Conservation (phyloP, 2,329 filamentous ascomycete species). For the Fusarium subtropicale region DNA sequence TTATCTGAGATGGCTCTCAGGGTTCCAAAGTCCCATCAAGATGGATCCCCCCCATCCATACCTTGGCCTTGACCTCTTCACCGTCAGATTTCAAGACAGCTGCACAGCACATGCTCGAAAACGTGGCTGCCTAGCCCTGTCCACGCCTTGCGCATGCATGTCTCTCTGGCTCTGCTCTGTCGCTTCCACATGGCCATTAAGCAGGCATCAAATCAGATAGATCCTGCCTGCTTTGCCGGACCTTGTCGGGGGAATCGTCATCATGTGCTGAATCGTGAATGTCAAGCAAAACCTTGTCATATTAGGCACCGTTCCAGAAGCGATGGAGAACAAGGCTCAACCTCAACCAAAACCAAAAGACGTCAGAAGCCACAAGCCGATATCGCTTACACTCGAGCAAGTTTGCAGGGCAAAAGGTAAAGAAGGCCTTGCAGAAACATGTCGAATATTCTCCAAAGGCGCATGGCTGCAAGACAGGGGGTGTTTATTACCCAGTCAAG, state of each 20-base stretch:
- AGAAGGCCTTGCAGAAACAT: not conserved
- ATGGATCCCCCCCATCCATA: slow-evolving; percentile 3
- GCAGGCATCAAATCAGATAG: slow-evolving; percentile 7
- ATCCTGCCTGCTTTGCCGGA: not conserved
- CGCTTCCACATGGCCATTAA: slow-evolving; percentile 1
- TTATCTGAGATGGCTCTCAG: slow-evolving; percentile 6
- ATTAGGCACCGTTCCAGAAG: slow-evolving; percentile 35
- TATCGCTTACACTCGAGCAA: not conserved
- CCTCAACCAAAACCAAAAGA: not conserved
- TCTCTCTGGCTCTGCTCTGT: slow-evolving; percentile 2
- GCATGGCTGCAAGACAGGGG: not conserved
- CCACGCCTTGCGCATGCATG: slow-evolving; percentile 16
- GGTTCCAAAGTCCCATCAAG: slow-evolving; percentile 17
- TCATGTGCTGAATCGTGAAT: slow-evolving; percentile 11
- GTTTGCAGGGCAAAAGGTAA: not conserved
- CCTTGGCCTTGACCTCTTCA: slow-evolving; percentile 11
- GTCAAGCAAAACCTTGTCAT: not conserved
- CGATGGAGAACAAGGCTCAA: slow-evolving; percentile 3
- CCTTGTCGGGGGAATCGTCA: slow-evolving; percentile 8
- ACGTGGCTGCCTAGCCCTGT: slow-evolving; percentile 35
- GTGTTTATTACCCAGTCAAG: slow-evolving; percentile 1
- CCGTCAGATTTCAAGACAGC: slow-evolving; percentile 25
- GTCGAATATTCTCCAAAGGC: slow-evolving; percentile 2
- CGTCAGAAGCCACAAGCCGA: slow-evolving; percentile 1
- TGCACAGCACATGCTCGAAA: slow-evolving; percentile 10